Conservation (phyloP, 148 eudicot species). For the Rhododendron ferrugineum region DNA sequence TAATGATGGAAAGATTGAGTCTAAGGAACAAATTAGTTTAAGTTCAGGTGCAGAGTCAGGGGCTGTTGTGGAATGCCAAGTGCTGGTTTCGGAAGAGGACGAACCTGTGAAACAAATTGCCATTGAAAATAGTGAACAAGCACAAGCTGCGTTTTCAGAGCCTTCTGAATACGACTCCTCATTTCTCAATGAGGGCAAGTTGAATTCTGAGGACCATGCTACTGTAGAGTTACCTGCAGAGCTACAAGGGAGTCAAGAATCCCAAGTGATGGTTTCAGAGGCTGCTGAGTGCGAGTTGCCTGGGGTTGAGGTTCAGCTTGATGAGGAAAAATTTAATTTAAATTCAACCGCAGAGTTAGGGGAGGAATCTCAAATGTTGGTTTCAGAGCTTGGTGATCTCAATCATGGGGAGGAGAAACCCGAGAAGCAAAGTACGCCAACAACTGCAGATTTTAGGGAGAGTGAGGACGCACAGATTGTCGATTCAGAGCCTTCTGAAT, state of each 20-base stretch:
- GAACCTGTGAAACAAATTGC: slow-evolving; percentile 14
- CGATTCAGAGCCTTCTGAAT: neutral
- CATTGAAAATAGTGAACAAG: neutral
- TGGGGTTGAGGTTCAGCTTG: neutral
- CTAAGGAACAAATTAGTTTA: slow-evolving; percentile 10
- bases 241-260: neutral
- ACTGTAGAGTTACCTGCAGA: neutral
- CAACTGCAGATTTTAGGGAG: neutral
- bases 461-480: neutral
- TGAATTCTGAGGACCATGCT: slow-evolving; percentile 5
- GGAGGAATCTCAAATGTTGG: slow-evolving; percentile 5
- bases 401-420: slow-evolving; percentile 13
- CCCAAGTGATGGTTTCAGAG: neutral
- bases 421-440: neutral
- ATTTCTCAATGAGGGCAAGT: slow-evolving; percentile 9
- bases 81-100: neutral
- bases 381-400: slow-evolving; percentile 4
- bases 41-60: slow-evolving; percentile 3
- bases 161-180: slow-evolving; percentile 12
- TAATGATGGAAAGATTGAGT: slow-evolving; percentile 12
- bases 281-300: neutral
- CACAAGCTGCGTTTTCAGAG: slow-evolving; percentile 19
- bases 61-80: slow-evolving; percentile 11
- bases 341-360: slow-evolving; percentile 5
- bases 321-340: slow-evolving; percentile 9